phyloP scores from a whole-genome alignment of 208 protist genomes.

The Wallacemonas sp. region DNA sequence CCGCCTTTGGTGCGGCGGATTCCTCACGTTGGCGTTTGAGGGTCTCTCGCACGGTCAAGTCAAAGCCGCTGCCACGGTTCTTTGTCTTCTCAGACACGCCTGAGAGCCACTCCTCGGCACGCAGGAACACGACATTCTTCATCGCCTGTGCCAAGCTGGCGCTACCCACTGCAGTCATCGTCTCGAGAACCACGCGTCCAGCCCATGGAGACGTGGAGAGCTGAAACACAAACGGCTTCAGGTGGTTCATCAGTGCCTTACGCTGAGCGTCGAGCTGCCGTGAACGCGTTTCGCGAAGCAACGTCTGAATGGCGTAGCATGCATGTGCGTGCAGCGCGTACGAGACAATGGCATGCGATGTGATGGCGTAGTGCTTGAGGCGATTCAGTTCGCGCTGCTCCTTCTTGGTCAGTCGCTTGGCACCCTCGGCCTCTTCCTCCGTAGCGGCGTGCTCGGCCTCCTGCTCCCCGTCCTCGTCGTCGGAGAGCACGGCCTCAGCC shows the following conservation, averaged over 20 bases:
- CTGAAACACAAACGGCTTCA: slow-evolving; percentile 87
- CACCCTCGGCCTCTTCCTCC: slow-evolving; percentile 15
- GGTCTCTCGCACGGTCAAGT: slow-evolving; percentile 69
- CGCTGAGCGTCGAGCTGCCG: slow-evolving; percentile 62
- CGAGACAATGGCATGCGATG: slow-evolving; percentile 59
- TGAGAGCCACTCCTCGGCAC: slow-evolving; percentile 80
- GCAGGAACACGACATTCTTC: slow-evolving; percentile 80
- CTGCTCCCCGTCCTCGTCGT: slow-evolving; percentile 43
- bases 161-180: slow-evolving; percentile 71
- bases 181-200: slow-evolving; percentile 81
- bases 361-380: slow-evolving; percentile 56
- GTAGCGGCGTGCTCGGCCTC: slow-evolving; percentile 10
- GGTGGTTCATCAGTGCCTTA: slow-evolving; percentile 72
- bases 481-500: slow-evolving; percentile 25
- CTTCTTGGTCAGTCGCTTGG: slow-evolving; percentile 32
- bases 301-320: slow-evolving; percentile 79
- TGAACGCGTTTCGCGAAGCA: slow-evolving; percentile 65
- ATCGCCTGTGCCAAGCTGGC: slow-evolving; percentile 67
- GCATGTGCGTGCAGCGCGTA: slow-evolving; percentile 80
- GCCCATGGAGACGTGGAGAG: slow-evolving; percentile 85
- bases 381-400: slow-evolving; percentile 60
- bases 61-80: slow-evolving; percentile 38
- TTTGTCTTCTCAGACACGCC: slow-evolving; percentile 47
- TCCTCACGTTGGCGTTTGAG: slow-evolving; percentile 72
- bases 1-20: not conserved